Conservation (phyloP, 2,329 filamentous ascomycete genomes). For the Monascus ruber region DNA sequence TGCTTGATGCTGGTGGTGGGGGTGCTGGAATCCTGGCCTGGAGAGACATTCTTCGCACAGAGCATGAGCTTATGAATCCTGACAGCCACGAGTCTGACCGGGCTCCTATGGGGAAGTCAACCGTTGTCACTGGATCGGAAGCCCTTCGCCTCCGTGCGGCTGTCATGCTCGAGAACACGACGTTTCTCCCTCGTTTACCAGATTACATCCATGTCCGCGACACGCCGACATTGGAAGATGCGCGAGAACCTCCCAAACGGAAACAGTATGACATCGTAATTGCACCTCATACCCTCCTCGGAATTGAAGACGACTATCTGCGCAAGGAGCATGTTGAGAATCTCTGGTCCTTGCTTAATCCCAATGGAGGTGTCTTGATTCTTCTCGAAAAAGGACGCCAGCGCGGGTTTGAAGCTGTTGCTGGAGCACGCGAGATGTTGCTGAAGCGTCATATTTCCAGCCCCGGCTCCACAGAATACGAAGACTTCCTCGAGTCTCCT, state of each 20-base stretch:
- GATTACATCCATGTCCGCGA: conserved; percentile 62
- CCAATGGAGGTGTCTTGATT: conserved; percentile 74
- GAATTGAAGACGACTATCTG: conserved; percentile 61
- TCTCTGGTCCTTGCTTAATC: conserved; percentile 75
- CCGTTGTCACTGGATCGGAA: conserved; percentile 68
- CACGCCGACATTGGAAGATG: conserved; percentile 47
- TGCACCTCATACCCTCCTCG: conserved; percentile 72
- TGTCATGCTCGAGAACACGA: conserved; percentile 71
- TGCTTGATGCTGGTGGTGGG: conserved; percentile 52
- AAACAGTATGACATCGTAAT: conserved; percentile 87
- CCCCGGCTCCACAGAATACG: conserved; percentile 39
- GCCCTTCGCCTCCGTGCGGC: conserved; percentile 64
- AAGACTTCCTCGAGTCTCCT: conserved; percentile 23
- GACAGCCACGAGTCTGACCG: conserved; percentile 28
- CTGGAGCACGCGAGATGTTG: conserved; percentile 68
- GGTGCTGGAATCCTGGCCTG: conserved; percentile 53
- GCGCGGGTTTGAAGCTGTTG: conserved; percentile 84
- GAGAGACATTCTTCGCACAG: conserved; percentile 62
- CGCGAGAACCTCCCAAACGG: conserved; percentile 42
- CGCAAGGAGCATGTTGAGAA: conserved; percentile 75
- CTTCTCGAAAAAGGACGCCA: conserved; percentile 85
- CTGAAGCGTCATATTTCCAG: conserved; percentile 61
- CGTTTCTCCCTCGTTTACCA: conserved; percentile 82
- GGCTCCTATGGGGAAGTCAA: conserved; percentile 54
- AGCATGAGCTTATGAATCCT: conserved; percentile 61